These are phyloP conservation scores for Fusarium nurragi DNA, from an alignment of 2,329 filamentous ascomycete species.

Conservation along the genomic window DNA sequence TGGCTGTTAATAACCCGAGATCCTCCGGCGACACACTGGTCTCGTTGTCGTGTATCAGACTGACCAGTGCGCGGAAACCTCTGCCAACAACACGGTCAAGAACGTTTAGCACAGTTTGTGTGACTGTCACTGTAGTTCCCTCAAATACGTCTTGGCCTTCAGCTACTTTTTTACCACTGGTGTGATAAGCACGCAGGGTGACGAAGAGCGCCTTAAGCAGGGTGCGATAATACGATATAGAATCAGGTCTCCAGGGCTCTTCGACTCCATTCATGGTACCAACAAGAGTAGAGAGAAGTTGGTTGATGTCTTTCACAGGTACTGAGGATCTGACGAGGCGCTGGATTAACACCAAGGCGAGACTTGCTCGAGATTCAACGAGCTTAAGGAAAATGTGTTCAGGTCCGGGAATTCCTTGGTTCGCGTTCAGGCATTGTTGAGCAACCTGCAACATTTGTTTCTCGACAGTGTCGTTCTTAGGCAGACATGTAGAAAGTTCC, in stretches of 20 bases:
- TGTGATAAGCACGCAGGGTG: conserved; percentile 73
- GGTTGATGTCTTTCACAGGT: conserved; percentile 60
- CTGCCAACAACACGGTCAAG: conserved; percentile 80
- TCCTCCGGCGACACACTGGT: conserved; percentile 74
- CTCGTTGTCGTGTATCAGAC: conserved; percentile 81
- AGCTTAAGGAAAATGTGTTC: conserved; percentile 85
- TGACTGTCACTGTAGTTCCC: conserved; percentile 56
- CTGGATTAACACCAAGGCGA: conserved; percentile 85
- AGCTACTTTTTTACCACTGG: conserved; percentile 45
- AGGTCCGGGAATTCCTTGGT: conserved; percentile 75
- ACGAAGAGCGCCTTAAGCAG: conserved; percentile 88
- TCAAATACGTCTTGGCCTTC: conserved; percentile 49
- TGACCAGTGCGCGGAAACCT: conserved; percentile 83
- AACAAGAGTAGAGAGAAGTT: conserved; percentile 61
- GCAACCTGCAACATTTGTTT: conserved; percentile 79
- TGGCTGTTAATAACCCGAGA: conserved; percentile 85
- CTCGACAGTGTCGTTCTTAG: conserved; percentile 63
- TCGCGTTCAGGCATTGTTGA: conserved; percentile 80
- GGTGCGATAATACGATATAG: conserved; percentile 79
- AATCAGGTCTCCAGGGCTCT: conserved; percentile 62
- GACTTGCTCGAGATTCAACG: conserved; percentile 77
- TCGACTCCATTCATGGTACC: conserved; percentile 64
- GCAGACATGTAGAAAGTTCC: conserved; percentile 78
- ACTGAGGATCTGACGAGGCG: conserved; percentile 71
- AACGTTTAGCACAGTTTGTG: conserved; percentile 78